Base-by-base conservation (phyloP, 2,329 filamentous ascomycete genomes). In the Sporothrix curviconia region DNA sequence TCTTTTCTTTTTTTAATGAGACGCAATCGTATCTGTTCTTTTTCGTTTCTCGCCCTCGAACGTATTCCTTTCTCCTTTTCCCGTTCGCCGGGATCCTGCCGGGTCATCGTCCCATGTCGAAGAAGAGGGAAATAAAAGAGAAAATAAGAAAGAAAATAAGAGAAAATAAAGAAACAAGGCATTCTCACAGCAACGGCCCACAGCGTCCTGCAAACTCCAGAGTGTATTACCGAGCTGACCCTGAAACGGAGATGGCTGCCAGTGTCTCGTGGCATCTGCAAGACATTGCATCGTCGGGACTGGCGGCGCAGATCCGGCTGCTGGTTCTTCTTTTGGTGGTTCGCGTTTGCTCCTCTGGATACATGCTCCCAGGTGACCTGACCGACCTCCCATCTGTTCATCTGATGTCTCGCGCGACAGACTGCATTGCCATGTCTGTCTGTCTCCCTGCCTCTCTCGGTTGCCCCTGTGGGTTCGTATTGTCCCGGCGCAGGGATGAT, bases 91-190 rank as follows among this genome's bases (percentile, higher is more conserved):
- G n/a, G n/a, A n/a, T n/a, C n/a, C n/a, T n/a, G n/a, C n/a, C 32
- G 44, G 55, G 25, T 36, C 19, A 30, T 56, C 55, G 36, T 50
- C 36, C 55, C 55, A 56, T 49, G 34, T 49, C n/a, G n/a, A n/a
- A n/a, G n/a, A n/a, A n/a, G n/a, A n/a, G n/a, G n/a, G n/a, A n/a
- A n/a, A n/a, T n/a, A n/a, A n/a, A n/a, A n/a, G n/a, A n/a, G n/a
- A n/a, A n/a, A n/a, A n/a, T n/a, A n/a, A n/a, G n/a, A n/a, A n/a
- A n/a, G n/a, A n/a, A n/a, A n/a, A n/a, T n/a, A n/a, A n/a, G n/a
- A n/a, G n/a, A n/a, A n/a, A n/a, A n/a, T n/a, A n/a, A n/a, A n/a
- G n/a, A n/a, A n/a, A n/a, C n/a, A n/a, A n/a, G n/a, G n/a, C n/a
- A n/a, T n/a, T n/a, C n/a, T n/a, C n/a, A n/a, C n/a, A n/a, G n/a